Evolutionary conservation across 2,329 filamentous ascomycete genomes (phyloP), one percentile per base, ranked within the genome.

Genomic region (Colletotrichum euphorbiae): DNA sequence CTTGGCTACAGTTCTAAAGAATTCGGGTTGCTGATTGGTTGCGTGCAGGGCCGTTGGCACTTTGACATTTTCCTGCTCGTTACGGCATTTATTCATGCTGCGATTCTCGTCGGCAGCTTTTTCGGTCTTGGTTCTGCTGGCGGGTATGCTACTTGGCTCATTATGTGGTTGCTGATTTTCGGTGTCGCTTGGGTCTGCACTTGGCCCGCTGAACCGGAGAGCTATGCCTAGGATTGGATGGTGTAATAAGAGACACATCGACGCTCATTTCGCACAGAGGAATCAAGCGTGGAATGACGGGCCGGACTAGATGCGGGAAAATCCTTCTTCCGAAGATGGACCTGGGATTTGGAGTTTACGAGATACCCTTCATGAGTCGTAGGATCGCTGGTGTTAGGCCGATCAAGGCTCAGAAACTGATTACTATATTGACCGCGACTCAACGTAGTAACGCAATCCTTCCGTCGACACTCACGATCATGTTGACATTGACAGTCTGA

Each of bases 91-190:
- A 40, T 69, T 6, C 62, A 69, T 17, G 55, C 43, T 13, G 54
- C 24, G 12, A 43, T 69, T 6, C 62, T 69, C 4, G 13, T 67
- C 4, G 48, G 54, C 17, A 50, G 40, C 46, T 61, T 69, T 17
- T 43, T 67, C 33, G 66, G 66, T 12, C 50, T 66, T 12, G 50
- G 54, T 4, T 43, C 8, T 17, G 50, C 42, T 4, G 62, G 54
- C 9, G 24, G 48, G 9, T 38, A 65, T 17, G 61, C 40, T 6
- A 51, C 62, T 19, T 69, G 66, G 66, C 42, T 60, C 9, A 51
- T 69, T 13, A 67, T 69, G 66, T 67, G 66, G 62, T 31, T 69
- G 9, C 56, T 67, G 33, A 67, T 69, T 33, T 69, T 69, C 24
- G 46, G 42, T 33, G 66, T 66, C 6, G 66, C 66, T 13, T 69